Evolutionary conservation across 805 yeast genomes (phyloP).

Genomic region (Candida caryicola): DNA sequence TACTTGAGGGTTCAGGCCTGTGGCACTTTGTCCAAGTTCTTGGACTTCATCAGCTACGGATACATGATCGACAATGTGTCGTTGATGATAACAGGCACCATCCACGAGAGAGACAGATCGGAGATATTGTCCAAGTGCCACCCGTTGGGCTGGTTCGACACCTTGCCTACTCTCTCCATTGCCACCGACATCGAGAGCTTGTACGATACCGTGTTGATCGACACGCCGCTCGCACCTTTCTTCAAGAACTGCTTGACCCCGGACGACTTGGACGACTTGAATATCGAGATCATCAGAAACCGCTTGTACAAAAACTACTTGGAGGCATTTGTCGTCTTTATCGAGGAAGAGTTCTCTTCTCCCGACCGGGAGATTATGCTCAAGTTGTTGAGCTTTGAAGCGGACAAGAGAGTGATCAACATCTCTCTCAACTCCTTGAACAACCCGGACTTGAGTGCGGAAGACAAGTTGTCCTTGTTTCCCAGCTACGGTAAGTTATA

Average conservation of each 20-base stretch:
- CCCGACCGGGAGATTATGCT: constrained; percentile 85
- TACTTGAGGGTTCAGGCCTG: constrained; percentile 82
- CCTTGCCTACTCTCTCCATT: constrained; percentile 89
- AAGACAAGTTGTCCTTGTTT: constrained; percentile 66
- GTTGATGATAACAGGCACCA: constrained; percentile 92
- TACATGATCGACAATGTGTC: constrained; percentile 98
- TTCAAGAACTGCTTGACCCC: constrained; percentile 85
- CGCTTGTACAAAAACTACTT: constrained; percentile 88
- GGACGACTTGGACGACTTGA: constrained; percentile 89
- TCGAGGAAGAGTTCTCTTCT: constrained; percentile 53
- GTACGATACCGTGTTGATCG: constrained; percentile 88
- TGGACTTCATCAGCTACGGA: constrained; percentile 92
- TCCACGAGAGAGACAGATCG: constrained; percentile 87
- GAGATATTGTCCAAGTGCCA: constrained; percentile 90
- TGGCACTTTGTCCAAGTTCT: constrained; percentile 73
- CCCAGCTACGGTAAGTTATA: constrained; percentile 83
- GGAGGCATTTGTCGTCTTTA: constrained; percentile 77
- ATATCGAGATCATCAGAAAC: constrained; percentile 92
- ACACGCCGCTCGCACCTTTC: constrained; percentile 96
- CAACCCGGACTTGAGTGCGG: constrained; percentile 67
- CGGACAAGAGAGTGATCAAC: constrained; percentile 91
- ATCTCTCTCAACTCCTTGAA: constrained; percentile 87
- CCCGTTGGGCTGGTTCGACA: constrained; percentile 98
- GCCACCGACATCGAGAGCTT: constrained; percentile 94
- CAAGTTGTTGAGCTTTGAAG: constrained; percentile 79